These are phyloP conservation scores for Fusarium solani-melongenae DNA, from an alignment of 2,329 filamentous ascomycete genomes.

Conservation along the genomic window DNA sequence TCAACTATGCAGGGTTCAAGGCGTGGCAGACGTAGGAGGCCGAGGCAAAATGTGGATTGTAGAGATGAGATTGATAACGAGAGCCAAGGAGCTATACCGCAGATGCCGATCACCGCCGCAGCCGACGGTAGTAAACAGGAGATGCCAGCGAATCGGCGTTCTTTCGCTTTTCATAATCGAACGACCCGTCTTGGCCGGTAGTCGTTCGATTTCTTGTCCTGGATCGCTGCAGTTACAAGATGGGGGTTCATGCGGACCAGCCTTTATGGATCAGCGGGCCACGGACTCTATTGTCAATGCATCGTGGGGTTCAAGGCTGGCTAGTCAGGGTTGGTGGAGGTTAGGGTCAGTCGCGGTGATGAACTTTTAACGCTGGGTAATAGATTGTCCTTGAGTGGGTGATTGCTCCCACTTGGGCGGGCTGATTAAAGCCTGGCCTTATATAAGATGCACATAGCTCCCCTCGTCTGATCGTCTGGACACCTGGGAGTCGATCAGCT, in stretches of 20 bases:
- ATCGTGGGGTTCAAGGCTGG: background rate
- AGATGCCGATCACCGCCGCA: background rate
- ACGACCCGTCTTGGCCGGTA: background rate
- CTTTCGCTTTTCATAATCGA: background rate
- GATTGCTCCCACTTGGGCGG: background rate
- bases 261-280: background rate
- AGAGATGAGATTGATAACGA: background rate
- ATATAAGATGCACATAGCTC: background rate
- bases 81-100: background rate
- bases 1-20: background rate
- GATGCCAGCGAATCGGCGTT: background rate
- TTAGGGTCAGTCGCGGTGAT: background rate
- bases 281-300: background rate
- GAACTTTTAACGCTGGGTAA: background rate
- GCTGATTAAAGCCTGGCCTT: background rate
- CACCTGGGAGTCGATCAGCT: background rate
- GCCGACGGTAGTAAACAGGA: background rate
- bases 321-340: background rate
- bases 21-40: background rate
- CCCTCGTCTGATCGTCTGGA: background rate
- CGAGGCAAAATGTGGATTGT: background rate
- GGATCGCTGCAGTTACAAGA: background rate
- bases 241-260: background rate
- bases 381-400: background rate
- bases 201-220: background rate